Evolutionary conservation across 1,139 yeast species (phyloP), one percentile per base, ranked within the genome.

Genomic region (Saccharomyces hybrid): DNA sequence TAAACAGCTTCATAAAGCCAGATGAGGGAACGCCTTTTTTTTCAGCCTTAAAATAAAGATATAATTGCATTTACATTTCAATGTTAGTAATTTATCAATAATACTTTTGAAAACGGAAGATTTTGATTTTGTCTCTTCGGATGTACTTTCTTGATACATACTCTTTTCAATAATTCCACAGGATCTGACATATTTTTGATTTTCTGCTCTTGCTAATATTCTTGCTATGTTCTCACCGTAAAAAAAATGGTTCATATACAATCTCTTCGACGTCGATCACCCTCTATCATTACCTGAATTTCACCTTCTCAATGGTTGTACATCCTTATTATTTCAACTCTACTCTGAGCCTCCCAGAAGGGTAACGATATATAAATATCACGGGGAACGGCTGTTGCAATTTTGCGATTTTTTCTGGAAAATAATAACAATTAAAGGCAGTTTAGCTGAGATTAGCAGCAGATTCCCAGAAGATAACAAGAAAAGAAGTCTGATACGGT

Each of bases 1-100:
- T 50, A 52, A 90, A 79, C 47, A 91, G 70, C 55, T 88, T 79
- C 73, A 84, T 79, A 60, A 90, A 79, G 4, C 97, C 96, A 53
- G 82, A 77, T 50, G 83, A 81, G 13, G 95, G 86, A 61, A 81
- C 80, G 31, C 82, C 78, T 64, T 82, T 81, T 71, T 81, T 83
- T 58, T 82, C 84, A n/a, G 89, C 91, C 83, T 81, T 16, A 46
- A 60, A 13, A 54, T 31, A 55, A 52, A 16, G 11, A 47, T 26
- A 16, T 26, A 6, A 19, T 46, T 14, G 29, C 34, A 19, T 19
- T 19, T 49, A n/a, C 44, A 31, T 38, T 53, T 50, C 38, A 8
- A n/a, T 26, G 55, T 52, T 52, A 54, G 51, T 54, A 49, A 26
- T 48, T 52, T 19, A 19, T 19, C 19, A 19, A 19, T 19, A 19